A percentile compares a stretch with the other conserved stretches of the same genome.
These are phyloP conservation scores for Oryza rufipogon DNA, from an alignment of 176 grass and related monocot genomes.

Conservation along the genomic window DNA sequence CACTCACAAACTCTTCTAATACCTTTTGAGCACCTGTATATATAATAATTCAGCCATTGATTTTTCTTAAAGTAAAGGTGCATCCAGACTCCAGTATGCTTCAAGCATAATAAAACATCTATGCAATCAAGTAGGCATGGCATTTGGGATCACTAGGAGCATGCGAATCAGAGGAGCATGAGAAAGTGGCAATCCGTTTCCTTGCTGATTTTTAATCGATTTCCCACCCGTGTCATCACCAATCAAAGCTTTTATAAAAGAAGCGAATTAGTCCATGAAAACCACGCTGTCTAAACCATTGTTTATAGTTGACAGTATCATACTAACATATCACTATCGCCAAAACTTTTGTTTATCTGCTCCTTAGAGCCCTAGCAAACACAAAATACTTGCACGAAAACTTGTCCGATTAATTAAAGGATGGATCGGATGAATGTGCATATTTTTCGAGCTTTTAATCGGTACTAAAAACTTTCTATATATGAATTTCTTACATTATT, in stretches of 20 bases:
- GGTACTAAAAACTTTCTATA: too few species aligned
- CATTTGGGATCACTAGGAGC: neutral
- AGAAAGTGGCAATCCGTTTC: slow-evolving; percentile 16
- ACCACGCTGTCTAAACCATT: slow-evolving; percentile 22
- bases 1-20: neutral
- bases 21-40: neutral
- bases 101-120: neutral
- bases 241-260: slow-evolving; percentile 9
- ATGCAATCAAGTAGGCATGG: slow-evolving; percentile 7
- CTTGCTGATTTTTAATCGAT: neutral
- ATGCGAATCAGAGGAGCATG: slow-evolving; percentile 3
- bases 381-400: neutral
- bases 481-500: too few species aligned
- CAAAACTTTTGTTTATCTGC: neutral
- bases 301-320: slow-evolving; percentile 1
- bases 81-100: neutral
- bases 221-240: slow-evolving; percentile 15
- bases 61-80: neutral
- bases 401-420: too few species aligned
- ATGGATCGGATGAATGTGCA: too few species aligned
- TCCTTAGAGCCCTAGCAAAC: neutral
- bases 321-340: neutral
- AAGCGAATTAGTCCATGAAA: slow-evolving; percentile 27
- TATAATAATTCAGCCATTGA: neutral
- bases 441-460: too few species aligned